Evolutionary conservation across 2,329 filamentous ascomycete species (phyloP).

Genomic region (Fusarium nodosum): DNA sequence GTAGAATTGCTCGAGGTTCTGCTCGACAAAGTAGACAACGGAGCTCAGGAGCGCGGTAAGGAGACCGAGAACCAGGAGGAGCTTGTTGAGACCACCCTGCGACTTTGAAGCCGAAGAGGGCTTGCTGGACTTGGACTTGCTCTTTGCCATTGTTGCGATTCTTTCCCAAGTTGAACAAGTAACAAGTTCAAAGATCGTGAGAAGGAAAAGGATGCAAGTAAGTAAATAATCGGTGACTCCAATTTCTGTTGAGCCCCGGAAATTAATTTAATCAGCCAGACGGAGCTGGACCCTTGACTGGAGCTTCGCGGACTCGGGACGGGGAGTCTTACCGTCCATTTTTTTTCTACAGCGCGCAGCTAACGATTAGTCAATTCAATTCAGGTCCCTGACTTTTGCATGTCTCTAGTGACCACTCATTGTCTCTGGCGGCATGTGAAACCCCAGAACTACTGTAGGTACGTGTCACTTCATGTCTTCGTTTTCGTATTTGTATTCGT

Average conservation of each 20-base stretch:
- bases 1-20: slow-evolving; percentile 75
- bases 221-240: slow-evolving; percentile 7
- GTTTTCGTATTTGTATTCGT: slow-evolving; percentile 50
- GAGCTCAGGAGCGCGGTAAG: slow-evolving; percentile 68
- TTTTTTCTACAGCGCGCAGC: background rate
- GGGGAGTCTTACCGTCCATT: background rate
- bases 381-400: slow-evolving; percentile 40
- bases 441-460: slow-evolving; percentile 4
- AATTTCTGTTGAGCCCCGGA: slow-evolving; percentile 40
- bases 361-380: slow-evolving; percentile 3
- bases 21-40: slow-evolving; percentile 68
- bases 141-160: slow-evolving; percentile 35
- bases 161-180: slow-evolving; percentile 8
- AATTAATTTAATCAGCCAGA: slow-evolving; percentile 35
- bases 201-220: slow-evolving; percentile 14
- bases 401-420: slow-evolving; percentile 33
- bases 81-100: slow-evolving; percentile 51
- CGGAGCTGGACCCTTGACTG: slow-evolving; percentile 38
- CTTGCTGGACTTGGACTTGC: slow-evolving; percentile 38
- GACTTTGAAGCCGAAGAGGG: slow-evolving; percentile 38
- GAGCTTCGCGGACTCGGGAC: slow-evolving; percentile 13
- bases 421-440: slow-evolving; percentile 9
- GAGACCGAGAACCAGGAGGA: slow-evolving; percentile 65
- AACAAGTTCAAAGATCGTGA: slow-evolving; percentile 5
- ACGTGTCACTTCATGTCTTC: slow-evolving; percentile 18